A percentile compares a stretch with the other conserved stretches of the same genome.
These are phyloP conservation scores for Mitragyna speciosa DNA, from an alignment of 257 asterid genomes.

Conservation along the genomic window DNA sequence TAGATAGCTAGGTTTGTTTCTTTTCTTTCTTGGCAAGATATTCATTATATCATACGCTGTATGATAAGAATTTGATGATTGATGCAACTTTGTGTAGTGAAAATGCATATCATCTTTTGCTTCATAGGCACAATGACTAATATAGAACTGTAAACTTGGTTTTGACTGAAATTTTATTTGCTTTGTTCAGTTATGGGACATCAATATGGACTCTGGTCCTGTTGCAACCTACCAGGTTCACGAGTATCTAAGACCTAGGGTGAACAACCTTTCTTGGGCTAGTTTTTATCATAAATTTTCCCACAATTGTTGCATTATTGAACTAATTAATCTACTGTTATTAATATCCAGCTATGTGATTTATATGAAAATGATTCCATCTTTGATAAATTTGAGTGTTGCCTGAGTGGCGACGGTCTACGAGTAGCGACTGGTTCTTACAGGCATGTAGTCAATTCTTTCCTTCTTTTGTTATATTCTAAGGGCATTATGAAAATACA, in stretches of 20 bases:
- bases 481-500: neutral
- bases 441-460: conserved; percentile 46
- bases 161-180: neutral
- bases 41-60: neutral
- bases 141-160: neutral
- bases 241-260: conserved; percentile 96
- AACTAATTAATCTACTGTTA: conserved; percentile 30
- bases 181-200: conserved; percentile 89
- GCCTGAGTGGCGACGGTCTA: conserved; percentile 93
- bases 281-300: neutral
- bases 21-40: neutral
- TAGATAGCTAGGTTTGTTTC: neutral
- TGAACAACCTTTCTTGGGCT: conserved; percentile 22
- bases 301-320: neutral
- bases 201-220: conserved; percentile 98
- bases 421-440: conserved; percentile 99
- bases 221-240: conserved; percentile 96
- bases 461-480: neutral
- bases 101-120: neutral
- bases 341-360: conserved; percentile 70
- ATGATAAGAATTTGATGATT: neutral
- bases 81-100: conserved; percentile 5
- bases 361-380: conserved; percentile 94
- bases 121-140: neutral
- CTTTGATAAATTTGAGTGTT: conserved; percentile 95